Evolutionary conservation across 208 protist genomes (phyloP), one percentile per base, ranked within the genome.

Genomic region (Trypanosoma caninum): DNA sequence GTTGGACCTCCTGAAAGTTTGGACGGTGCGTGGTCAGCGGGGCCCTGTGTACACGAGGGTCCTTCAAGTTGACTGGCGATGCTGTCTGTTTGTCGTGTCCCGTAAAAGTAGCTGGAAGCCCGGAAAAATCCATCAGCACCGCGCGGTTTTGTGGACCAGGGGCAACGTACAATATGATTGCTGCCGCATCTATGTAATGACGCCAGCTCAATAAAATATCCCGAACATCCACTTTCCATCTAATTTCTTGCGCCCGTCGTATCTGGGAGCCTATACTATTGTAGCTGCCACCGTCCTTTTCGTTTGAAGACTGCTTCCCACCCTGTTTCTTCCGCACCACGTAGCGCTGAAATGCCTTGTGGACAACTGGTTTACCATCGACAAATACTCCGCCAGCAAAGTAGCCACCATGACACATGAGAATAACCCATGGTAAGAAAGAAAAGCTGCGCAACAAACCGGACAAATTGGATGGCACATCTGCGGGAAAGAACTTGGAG

Each of bases 261-360:
- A 97, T 94, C 59, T 87, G 76, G 0, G 87, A 92, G 16, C 91
- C 91, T 7, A 84, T 74, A 42, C 85, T 92, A 60, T 82, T 75
- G 59, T 84, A 94, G 45, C 79, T 87, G 30, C 80, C 80, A 4
- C 59, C 67, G 44, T 94, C 84, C 68, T 89, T 89, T 16, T 87
- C 84, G 54, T 84, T 82, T 14, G 67, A 87, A 1, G 87, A 91
- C 65, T 97, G 91, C 59, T 89, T 88, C 25, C 89, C 87, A 18
- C 91, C 91, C 66, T 97, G 91, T 66, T 97, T 97, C 56, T 97
- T 97, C 23, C 91, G 83, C 52, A 92, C 82, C 3, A 94, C 85
- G 57, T 97, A 97, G n/a, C 89, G 79, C 67, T 93, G 84, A 40
- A 95, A 95, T 0, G 84, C 59, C 55, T 92, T 95, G 75, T 97